Base-by-base conservation (phyloP, 805 yeast species). In the Candida jianshihensis region DNA sequence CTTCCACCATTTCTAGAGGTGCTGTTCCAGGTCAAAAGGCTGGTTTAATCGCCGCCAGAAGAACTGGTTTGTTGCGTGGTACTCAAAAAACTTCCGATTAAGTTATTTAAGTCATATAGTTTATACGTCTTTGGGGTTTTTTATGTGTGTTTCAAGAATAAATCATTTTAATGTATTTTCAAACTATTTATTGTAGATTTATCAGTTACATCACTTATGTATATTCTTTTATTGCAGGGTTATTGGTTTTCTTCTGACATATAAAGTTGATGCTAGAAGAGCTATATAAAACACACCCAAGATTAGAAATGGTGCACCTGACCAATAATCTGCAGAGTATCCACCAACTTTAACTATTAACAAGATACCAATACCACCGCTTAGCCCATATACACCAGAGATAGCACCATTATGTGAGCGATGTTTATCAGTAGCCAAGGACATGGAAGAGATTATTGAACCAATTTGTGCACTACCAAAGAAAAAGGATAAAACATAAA, bases 1-100 rank as follows among this genome's bases (percentile, higher is more conserved):
- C 97, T 64, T 90, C 97, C 61, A 90, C 97, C 64, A 90, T 90
- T 63, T 82, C 95, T 59, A 87, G 97, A 84, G 95, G 95, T 73
- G 97, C 97, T 57, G 97, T 90, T 69, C 77, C 98, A 64, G 98
- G 98, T 86, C 98, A 90, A 80, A 90, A 90, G 94, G 95, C 94
- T 69, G 98, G 98, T 90, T 87, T 90, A 70, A 92, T 90, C 71
- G 98, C 98, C 64, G 98, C 98, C 71, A 88, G 98, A 87, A 88
- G 98, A 83, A 90, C 97, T 64, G 98, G 98, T 90, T 84, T 89
- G 72, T 82, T 89, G 73, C 88, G 97, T 77, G 97, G 97, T 88
- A 86, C 97, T 66, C 96, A 89, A 78, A 88, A 86, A 80, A 78
- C 78, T 64, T 78, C 75, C 75, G 85, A 78, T 60, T 78, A 77